Evolutionary conservation across 129 eudicot genomes (phyloP).

Genomic region (Arctium minus): DNA sequence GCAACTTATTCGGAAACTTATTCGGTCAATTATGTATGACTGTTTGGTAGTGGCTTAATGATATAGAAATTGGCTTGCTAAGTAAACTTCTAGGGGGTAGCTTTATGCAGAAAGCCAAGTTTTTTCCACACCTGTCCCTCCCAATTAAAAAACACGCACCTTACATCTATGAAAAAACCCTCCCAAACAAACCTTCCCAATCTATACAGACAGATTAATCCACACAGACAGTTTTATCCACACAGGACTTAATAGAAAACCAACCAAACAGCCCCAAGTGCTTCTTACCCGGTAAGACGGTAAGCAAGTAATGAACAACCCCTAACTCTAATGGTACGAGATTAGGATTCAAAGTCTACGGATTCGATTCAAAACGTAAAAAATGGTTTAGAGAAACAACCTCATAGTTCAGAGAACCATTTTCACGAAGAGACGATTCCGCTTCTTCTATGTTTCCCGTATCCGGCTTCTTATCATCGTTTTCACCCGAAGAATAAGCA

Average conservation of each 20-base stretch:
- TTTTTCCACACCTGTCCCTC: neutral
- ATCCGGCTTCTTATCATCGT: conserved; percentile 60
- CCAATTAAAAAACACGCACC: too few relatives aligned
- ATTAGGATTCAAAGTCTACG: neutral
- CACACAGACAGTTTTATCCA: neutral
- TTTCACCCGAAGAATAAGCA: conserved; percentile 52
- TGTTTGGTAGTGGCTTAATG: neutral
- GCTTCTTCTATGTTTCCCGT: conserved; percentile 93
- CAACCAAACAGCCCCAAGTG: neutral
- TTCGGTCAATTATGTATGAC: too few relatives aligned
- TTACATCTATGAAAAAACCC: neutral
- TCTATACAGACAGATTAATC: neutral
- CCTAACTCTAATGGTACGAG: neutral
- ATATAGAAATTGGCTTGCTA: neutral
- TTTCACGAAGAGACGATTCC: conserved; percentile 86
- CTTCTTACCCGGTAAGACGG: neutral
- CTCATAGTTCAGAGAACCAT: conserved; percentile 81
- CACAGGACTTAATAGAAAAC: neutral
- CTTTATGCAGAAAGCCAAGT: neutral
- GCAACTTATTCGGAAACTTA: too few relatives aligned
- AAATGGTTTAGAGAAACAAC: conserved; percentile 34
- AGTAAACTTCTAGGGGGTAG: neutral
- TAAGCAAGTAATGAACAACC: neutral
- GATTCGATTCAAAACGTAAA: neutral
- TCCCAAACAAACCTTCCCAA: neutral